Evolutionary conservation across 2,329 filamentous ascomycete species (phyloP), one percentile per base, ranked within the genome.

Genomic region (Colletotrichum falcatum): DNA sequence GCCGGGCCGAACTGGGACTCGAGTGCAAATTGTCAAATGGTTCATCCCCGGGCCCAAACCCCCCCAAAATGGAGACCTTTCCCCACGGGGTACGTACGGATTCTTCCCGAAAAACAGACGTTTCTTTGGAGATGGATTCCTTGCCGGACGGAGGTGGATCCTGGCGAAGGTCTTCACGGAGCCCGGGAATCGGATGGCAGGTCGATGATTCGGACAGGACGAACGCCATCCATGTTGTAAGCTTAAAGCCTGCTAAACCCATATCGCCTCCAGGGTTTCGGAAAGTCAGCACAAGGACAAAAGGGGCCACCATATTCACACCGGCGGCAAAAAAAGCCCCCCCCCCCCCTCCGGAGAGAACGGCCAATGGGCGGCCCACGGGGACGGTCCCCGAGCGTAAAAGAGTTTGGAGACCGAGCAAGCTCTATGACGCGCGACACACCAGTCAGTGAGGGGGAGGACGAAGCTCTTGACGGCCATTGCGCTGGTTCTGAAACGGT

Each of bases 101-200:
- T 63, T 54, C 51, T 68, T 63, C 64, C 67, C 58, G 58, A 63
- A 59, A 42, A n/a, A n/a, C n/a, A n/a, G n/a, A n/a, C n/a, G n/a
- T n/a, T n/a, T n/a, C n/a, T n/a, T n/a, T 53, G 53, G 44, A 53
- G 44, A 14, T 18, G 4, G 26, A 44, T 20, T 49, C 28, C n/a
- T 20, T 5, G 7, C 35, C 30, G 28, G 7, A 39, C 30, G 28
- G 37, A 35, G 11, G 23, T 42, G 42, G 28, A n/a, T n/a, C n/a
- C n/a, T n/a, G n/a, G n/a, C n/a, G 44, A 16, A 26, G 28, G 20
- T 26, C 11, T 35, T 59, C 28, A 42, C 64, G 58, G 68, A 67
- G 68, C 68, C 59, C 68, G 68, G 68, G 64, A 71, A 65, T 67
- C 68, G 64, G 64, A 71, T 54, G 64, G n/a, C 68, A 68, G 37